These are phyloP conservation scores for Nannizzia gypsea DNA, from an alignment of 2,329 filamentous ascomycete species.

Conservation along the genomic window DNA sequence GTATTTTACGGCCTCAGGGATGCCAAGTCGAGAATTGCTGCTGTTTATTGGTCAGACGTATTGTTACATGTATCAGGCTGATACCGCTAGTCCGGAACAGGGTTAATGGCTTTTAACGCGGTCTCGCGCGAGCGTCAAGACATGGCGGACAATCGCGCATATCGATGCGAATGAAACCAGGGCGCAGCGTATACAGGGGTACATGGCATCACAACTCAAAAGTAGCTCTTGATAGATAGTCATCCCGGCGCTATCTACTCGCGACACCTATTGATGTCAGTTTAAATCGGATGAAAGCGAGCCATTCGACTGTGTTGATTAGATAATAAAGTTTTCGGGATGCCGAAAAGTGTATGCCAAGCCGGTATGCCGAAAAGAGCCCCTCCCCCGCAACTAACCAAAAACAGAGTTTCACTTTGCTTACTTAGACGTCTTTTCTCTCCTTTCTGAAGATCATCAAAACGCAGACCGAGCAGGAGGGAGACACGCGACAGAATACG, in stretches of 20 bases:
- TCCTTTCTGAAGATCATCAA: background rate
- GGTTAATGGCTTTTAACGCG: background rate
- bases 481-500: background rate
- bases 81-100: background rate
- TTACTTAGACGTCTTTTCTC: background rate
- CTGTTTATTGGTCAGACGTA: background rate
- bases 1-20: background rate
- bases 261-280: background rate
- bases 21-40: background rate
- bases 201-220: too few relatives aligned
- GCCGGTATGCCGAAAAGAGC: background rate
- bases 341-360: background rate
- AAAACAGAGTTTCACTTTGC: conserved; percentile 1
- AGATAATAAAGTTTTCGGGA: background rate
- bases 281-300: too few relatives aligned
- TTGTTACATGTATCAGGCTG: background rate
- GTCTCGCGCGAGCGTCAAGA: background rate
- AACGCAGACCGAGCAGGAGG: background rate
- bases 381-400: background rate
- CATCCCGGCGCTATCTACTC: background rate
- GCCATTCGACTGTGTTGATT: too few relatives aligned
- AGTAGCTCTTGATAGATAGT: too few relatives aligned
- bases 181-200: too few relatives aligned
- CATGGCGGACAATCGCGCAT: background rate
- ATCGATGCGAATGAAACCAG: background rate